phyloP scores from a whole-genome alignment of 83 land plant genomes.

The Larix sibirica region DNA sequence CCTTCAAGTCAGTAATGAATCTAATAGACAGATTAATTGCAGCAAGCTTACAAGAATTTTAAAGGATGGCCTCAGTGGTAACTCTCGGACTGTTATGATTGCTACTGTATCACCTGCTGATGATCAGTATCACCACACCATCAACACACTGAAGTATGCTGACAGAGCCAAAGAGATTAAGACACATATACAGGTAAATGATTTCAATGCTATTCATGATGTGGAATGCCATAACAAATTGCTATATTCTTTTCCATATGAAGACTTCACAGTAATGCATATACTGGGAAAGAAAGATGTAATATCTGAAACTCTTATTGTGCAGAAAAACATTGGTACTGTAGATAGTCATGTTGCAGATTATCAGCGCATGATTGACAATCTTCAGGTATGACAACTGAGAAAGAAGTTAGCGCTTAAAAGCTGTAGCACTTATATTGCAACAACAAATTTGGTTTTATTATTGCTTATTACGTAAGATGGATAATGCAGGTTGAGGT shows the following conservation, averaged over 20 bases:
- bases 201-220: background rate
- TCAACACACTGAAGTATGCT: conserved; percentile 96
- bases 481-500: conserved; percentile 75
- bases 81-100: conserved; percentile 94
- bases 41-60: conserved; percentile 95
- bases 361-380: conserved; percentile 92
- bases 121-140: conserved; percentile 91
- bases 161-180: conserved; percentile 97
- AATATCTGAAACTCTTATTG: background rate
- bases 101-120: conserved; percentile 92
- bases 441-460: background rate
- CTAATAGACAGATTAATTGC: conserved; percentile 28
- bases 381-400: conserved; percentile 73
- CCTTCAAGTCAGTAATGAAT: background rate
- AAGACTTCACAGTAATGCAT: background rate
- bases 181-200: conserved; percentile 86
- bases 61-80: conserved; percentile 98
- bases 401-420: background rate
- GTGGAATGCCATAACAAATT: background rate
- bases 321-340: conserved; percentile 97
- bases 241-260: background rate
- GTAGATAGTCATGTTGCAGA: conserved; percentile 93
- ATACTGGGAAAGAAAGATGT: background rate
- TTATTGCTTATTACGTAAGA: background rate
- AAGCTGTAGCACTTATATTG: background rate